A percentile compares a stretch with the other conserved stretches of the same genome.
Evolutionary conservation across 352 stramenopile species (phyloP).

Genomic region (Pythium utonaiense): DNA sequence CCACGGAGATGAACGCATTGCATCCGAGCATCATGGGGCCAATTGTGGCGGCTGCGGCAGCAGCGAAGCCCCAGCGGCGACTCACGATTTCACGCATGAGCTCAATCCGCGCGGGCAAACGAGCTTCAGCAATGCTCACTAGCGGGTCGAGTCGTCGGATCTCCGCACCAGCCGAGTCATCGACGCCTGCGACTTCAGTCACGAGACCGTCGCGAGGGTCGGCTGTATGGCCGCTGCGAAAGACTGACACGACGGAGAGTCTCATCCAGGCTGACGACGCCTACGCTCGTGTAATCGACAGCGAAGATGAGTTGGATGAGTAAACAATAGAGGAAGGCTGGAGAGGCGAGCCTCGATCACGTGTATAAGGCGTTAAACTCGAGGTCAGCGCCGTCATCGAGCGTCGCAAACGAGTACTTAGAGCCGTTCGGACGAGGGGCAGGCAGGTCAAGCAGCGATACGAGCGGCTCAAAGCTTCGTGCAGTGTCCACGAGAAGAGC

Average conservation of each 20-base stretch:
- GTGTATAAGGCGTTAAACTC: slow-evolving; percentile 56
- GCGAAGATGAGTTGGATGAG: slow-evolving; percentile 16
- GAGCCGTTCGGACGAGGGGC: background rate
- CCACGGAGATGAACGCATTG: slow-evolving; percentile 35
- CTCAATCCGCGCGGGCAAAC: slow-evolving; percentile 24
- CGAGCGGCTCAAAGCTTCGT: slow-evolving; percentile 43
- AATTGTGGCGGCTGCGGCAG: background rate
- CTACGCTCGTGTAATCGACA: slow-evolving; percentile 11
- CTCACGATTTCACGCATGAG: slow-evolving; percentile 15
- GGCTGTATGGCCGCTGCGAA: slow-evolving; percentile 3
- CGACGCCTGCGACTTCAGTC: background rate
- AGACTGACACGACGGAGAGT: slow-evolving; percentile 10
- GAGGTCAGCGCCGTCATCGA: slow-evolving; percentile 5
- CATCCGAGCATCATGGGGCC: slow-evolving; percentile 19
- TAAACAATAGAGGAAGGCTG: background rate
- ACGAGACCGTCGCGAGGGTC: slow-evolving; percentile 1
- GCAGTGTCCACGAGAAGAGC: slow-evolving; percentile 36
- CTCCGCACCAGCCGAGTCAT: slow-evolving; percentile 1
- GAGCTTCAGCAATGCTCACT: slow-evolving; percentile 5
- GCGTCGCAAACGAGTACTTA: slow-evolving; percentile 14
- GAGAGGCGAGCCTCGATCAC: slow-evolving; percentile 22
- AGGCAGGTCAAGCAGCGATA: slow-evolving; percentile 41
- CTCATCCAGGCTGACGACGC: slow-evolving; percentile 14
- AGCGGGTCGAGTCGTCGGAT: slow-evolving; percentile 9
- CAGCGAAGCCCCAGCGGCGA: background rate